phyloP scores from a whole-genome alignment of 164 flowering plant species.

The Brasenia schreberi region DNA sequence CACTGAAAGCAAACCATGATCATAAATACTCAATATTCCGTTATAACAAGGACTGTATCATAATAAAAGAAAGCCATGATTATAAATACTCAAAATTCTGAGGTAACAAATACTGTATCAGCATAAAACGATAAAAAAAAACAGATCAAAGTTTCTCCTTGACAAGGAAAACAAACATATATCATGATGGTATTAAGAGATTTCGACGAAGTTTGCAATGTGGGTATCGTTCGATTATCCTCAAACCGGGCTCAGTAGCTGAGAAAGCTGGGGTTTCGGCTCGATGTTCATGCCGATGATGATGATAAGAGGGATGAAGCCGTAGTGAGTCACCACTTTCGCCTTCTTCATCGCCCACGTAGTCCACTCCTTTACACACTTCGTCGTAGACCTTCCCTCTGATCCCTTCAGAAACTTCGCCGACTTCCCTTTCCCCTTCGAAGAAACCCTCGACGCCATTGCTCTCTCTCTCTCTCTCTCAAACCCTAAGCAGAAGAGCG shows the following conservation, averaged over 20 bases:
- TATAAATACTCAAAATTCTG: no score
- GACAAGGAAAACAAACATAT: not conserved
- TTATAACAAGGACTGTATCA: no score
- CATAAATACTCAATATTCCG: no score
- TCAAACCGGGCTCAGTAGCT: constrained; percentile 62
- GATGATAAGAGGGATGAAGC: constrained; percentile 70
- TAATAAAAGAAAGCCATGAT: no score
- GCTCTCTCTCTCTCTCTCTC: not conserved
- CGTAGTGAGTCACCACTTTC: constrained; percentile 69
- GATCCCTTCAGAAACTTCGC: constrained; percentile 20
- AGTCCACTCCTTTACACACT: constrained; percentile 57
- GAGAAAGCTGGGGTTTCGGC: constrained; percentile 55
- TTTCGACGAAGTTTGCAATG: not conserved
- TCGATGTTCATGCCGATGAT: constrained; percentile 79
- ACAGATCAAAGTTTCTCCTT: not conserved
- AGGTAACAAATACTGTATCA: not conserved
- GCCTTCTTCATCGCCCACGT: constrained; percentile 67
- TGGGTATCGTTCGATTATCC: not conserved
- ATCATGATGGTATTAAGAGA: not conserved
- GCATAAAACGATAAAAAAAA: not conserved
- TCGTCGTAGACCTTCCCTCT: constrained; percentile 20
- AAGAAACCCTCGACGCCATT: constrained; percentile 40
- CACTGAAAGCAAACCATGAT: no score
- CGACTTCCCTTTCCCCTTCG: constrained; percentile 24
- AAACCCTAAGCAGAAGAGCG: constrained; percentile 2